Evolutionary conservation across 2,329 filamentous ascomycete species (phyloP).

Genomic region (Monosporascus sp.): DNA sequence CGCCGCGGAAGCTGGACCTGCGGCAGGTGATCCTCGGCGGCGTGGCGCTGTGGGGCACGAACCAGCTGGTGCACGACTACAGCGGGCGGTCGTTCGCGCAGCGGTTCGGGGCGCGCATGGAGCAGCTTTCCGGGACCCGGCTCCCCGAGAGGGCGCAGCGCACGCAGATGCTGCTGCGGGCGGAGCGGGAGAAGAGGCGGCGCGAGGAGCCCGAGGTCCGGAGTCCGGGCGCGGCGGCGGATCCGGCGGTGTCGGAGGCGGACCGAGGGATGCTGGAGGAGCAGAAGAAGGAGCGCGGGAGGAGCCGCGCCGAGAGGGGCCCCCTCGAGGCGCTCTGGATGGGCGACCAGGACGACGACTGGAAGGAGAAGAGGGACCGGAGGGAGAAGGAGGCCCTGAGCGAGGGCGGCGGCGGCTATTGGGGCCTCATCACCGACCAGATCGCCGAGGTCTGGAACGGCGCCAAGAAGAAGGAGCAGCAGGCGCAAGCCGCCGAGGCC

Average conservation of each 20-base stretch:
- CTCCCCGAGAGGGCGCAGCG: constrained; percentile 52
- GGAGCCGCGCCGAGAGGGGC: constrained; percentile 13
- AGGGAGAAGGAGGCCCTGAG: constrained; percentile 49
- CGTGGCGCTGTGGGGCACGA: constrained; percentile 47
- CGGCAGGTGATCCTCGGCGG: constrained; percentile 46
- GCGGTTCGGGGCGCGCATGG: constrained; percentile 40
- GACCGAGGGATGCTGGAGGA: constrained; percentile 22
- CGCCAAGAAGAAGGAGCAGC: constrained; percentile 24
- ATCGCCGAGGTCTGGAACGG: constrained; percentile 45
- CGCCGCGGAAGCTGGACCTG: constrained; percentile 46
- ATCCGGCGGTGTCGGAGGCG: constrained; percentile 19
- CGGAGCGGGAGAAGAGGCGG: constrained; percentile 34
- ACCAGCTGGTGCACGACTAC: constrained; percentile 52
- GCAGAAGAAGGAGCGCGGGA: constrained; percentile 6
- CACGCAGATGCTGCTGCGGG: constrained; percentile 41
- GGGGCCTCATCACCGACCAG: constrained; percentile 52
- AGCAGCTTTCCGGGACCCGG: constrained; percentile 42
- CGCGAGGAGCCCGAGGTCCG: no score
- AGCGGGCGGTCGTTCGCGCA: constrained; percentile 47
- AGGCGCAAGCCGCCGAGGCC: constrained; percentile 12
- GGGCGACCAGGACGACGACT: constrained; percentile 50
- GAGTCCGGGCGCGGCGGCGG: no score
- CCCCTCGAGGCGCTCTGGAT: constrained; percentile 50
- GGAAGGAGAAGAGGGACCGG: constrained; percentile 47
- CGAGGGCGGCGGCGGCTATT: constrained; percentile 49